Conservation (phyloP, 495 filamentous ascomycete genomes). For the Polyplosphaeria fusca region DNA sequence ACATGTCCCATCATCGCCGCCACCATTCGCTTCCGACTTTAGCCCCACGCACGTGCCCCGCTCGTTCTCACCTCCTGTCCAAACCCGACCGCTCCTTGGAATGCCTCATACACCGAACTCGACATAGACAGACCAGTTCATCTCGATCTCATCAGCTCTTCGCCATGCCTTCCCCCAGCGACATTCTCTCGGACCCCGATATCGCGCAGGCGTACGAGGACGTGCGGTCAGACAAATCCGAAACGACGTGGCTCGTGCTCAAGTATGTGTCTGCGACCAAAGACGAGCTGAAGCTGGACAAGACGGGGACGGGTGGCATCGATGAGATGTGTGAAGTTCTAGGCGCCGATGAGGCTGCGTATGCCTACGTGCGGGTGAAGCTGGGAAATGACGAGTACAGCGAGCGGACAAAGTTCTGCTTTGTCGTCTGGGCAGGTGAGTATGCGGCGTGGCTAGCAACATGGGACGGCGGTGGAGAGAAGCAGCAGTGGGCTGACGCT, state of each 20-base stretch:
- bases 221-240: slow-evolving; percentile 53
- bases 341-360: slow-evolving; percentile 51
- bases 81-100: neutral
- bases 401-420: slow-evolving; percentile 57
- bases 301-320: slow-evolving; percentile 52
- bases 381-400: slow-evolving; percentile 59
- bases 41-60: neutral
- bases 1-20: no score
- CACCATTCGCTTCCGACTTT: neutral
- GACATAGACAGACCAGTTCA: neutral
- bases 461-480: neutral
- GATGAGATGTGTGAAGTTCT: slow-evolving; percentile 48
- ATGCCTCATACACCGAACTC: neutral
- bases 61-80: neutral
- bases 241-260: slow-evolving; percentile 57
- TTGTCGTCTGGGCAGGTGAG: slow-evolving; percentile 58
- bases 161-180: slow-evolving; percentile 13
- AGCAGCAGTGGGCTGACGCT: neutral
- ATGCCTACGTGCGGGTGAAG: slow-evolving; percentile 55
- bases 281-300: slow-evolving; percentile 47
- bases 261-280: slow-evolving; percentile 49
- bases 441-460: no score
- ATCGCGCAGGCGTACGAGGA: slow-evolving; percentile 29
- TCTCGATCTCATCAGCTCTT: neutral
- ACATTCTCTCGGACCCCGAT: slow-evolving; percentile 16